Conservation (phyloP, 2,329 filamentous ascomycete genomes). For the Arthrobotrys sphaeroides region DNA sequence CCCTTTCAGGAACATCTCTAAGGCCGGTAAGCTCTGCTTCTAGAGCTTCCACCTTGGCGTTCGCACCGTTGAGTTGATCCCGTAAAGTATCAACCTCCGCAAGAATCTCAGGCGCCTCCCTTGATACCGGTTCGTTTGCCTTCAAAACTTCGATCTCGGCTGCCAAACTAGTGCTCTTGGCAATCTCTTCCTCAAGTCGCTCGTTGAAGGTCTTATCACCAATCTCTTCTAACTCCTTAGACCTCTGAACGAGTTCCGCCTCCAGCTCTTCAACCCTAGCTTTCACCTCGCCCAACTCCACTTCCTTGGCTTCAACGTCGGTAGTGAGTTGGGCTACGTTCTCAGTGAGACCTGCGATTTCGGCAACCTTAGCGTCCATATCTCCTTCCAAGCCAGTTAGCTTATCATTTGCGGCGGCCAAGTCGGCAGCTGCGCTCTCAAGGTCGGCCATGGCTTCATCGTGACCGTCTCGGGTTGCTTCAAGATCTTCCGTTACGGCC, state of each 20-base stretch:
- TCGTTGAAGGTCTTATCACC: slow-evolving; percentile 46
- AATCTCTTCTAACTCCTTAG: slow-evolving; percentile 36
- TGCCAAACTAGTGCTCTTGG: slow-evolving; percentile 37
- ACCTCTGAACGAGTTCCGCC: slow-evolving; percentile 21
- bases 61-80: slow-evolving; percentile 40
- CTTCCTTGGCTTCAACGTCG: slow-evolving; percentile 35
- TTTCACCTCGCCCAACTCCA: slow-evolving; percentile 21
- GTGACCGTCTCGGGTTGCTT: neutral
- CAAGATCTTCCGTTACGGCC: slow-evolving; percentile 14
- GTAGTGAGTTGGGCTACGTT: slow-evolving; percentile 35
- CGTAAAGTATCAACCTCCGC: slow-evolving; percentile 40
- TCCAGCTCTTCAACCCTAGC: slow-evolving; percentile 32
- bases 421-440: neutral
- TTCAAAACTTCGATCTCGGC: slow-evolving; percentile 49
- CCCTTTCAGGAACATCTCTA: slow-evolving; percentile 22
- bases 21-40: slow-evolving; percentile 26
- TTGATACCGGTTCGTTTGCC: slow-evolving; percentile 30
- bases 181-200: slow-evolving; percentile 49
- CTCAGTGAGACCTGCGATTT: slow-evolving; percentile 28
- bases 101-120: slow-evolving; percentile 28
- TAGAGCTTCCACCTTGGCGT: slow-evolving; percentile 38
- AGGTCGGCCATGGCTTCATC: slow-evolving; percentile 20
- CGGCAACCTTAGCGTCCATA: slow-evolving; percentile 28
- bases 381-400: slow-evolving; percentile 28
- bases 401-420: slow-evolving; percentile 17